Percentiles rank a stretch among this genome's conserved stretches.
Conservation (phyloP, 805 yeast genomes). For the Candida maltosa region DNA sequence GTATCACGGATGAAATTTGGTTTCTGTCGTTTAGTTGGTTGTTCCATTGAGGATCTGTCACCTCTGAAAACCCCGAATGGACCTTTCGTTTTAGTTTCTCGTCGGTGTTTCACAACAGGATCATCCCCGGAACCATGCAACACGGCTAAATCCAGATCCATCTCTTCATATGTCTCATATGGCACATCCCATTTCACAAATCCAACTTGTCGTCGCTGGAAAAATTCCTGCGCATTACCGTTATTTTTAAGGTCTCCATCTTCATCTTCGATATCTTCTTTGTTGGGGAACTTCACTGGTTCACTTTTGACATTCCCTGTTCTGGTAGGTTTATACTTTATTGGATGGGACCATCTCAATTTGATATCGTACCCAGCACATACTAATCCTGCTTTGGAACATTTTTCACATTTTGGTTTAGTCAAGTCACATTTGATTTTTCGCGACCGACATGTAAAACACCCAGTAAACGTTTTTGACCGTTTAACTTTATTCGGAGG, state of each 20-base stretch:
- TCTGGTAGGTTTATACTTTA: constrained; percentile 24
- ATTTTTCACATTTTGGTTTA: constrained; percentile 68
- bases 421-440: constrained; percentile 78
- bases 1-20: too few species aligned
- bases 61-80: constrained; percentile 77
- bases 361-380: constrained; percentile 86
- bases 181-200: constrained; percentile 67
- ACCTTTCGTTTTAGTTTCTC: constrained; percentile 56
- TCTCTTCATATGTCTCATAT: constrained; percentile 75
- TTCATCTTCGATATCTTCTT: constrained; percentile 10
- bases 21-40: too few species aligned
- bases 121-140: constrained; percentile 46
- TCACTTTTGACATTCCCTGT: constrained; percentile 25
- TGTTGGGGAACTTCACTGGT: constrained; percentile 23
- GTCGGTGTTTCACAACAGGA: constrained; percentile 29
- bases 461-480: constrained; percentile 77
- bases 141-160: constrained; percentile 65
- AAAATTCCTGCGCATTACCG: constrained; percentile 39
- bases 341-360: constrained; percentile 70
- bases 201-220: constrained; percentile 67
- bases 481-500: constrained; percentile 15
- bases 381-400: constrained; percentile 59
- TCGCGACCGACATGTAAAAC: constrained; percentile 81
- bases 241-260: constrained; percentile 4
- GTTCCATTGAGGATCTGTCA: neutral